Percentiles rank a stretch among this genome's conserved stretches.
Conservation (phyloP, 2,329 filamentous ascomycete genomes). For the Verticillium tricorpus region DNA sequence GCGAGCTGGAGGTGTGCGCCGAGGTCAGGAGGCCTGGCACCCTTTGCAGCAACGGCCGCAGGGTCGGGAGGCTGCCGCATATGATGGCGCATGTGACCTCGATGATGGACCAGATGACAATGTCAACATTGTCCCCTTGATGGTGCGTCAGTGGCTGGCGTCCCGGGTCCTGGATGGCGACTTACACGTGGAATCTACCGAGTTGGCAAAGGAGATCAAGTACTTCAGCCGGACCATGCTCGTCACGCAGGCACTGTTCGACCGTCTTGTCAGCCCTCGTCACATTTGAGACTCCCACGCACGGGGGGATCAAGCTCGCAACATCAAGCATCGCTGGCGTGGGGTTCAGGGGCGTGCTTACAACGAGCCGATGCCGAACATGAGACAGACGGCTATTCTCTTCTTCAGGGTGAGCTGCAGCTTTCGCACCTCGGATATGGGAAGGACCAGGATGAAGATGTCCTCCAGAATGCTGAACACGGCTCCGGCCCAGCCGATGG, state of each 20-base stretch:
- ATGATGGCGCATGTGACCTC: constrained; percentile 31
- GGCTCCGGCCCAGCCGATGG: constrained; percentile 7
- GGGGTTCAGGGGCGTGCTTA: neutral
- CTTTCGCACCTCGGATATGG: constrained; percentile 11
- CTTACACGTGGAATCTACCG: constrained; percentile 7
- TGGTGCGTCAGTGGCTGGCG: neutral
- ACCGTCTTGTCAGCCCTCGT: neutral
- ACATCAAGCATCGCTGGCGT: too few species aligned
- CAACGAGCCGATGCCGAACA: constrained; percentile 14
- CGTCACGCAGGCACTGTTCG: constrained; percentile 11
- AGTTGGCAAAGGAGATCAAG: constrained; percentile 9
- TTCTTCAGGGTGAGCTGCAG: constrained; percentile 7
- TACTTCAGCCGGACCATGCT: constrained; percentile 13
- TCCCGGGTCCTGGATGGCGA: neutral
- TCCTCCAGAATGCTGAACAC: constrained; percentile 13
- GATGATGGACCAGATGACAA: constrained; percentile 25
- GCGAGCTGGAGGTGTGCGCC: neutral
- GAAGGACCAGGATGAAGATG: constrained; percentile 9
- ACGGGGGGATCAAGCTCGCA: too few species aligned
- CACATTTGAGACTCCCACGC: neutral
- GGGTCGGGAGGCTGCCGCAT: constrained; percentile 35
- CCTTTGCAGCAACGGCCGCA: constrained; percentile 22
- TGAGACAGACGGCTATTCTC: constrained; percentile 6
- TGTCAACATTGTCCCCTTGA: constrained; percentile 20
- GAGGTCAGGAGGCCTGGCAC: neutral